These are phyloP conservation scores for Saccharomycopsis hybrid DNA, from an alignment of 1,139 yeast species.

Conservation along the genomic window DNA sequence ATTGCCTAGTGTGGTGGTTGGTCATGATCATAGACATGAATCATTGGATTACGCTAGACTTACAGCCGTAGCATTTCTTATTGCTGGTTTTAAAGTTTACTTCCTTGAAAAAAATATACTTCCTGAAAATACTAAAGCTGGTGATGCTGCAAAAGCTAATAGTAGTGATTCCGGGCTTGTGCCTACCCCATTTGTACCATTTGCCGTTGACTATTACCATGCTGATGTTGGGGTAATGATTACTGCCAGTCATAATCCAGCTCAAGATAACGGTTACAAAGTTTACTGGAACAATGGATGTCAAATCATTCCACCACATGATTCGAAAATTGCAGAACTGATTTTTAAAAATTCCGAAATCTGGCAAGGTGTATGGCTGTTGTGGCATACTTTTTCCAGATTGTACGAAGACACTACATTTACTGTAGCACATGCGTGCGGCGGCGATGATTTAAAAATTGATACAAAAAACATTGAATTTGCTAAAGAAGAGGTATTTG, in stretches of 20 bases:
- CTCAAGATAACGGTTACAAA: constrained; percentile 88
- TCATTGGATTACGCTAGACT: constrained; percentile 75
- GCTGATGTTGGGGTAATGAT: constrained; percentile 90
- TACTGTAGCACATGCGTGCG: constrained; percentile 23
- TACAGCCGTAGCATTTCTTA: constrained; percentile 66
- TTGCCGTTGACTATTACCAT: constrained; percentile 54
- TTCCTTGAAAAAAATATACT: constrained; percentile 41
- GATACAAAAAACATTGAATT: constrained; percentile 13
- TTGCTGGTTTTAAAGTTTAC: constrained; percentile 64
- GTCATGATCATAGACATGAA: constrained; percentile 86
- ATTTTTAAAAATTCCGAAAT: constrained; percentile 61
- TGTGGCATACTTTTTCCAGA: constrained; percentile 30
- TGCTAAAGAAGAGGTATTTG: constrained; percentile 26
- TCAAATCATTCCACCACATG: constrained; percentile 93
- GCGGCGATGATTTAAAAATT: constrained; percentile 30
- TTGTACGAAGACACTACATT: constrained; percentile 26
- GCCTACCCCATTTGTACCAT: constrained; percentile 93
- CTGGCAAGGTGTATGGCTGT: constrained; percentile 48
- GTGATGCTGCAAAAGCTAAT: too few species aligned
- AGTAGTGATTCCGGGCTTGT: constrained; percentile 34
- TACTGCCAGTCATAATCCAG: constrained; percentile 96
- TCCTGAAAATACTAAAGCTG: constrained; percentile 28
- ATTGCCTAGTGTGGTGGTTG: constrained; percentile 55
- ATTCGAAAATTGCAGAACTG: constrained; percentile 56
- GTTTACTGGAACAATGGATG: constrained; percentile 93